Evolutionary conservation across 2,329 filamentous ascomycete species (phyloP).

Genomic region (Kalmusia sp.): DNA sequence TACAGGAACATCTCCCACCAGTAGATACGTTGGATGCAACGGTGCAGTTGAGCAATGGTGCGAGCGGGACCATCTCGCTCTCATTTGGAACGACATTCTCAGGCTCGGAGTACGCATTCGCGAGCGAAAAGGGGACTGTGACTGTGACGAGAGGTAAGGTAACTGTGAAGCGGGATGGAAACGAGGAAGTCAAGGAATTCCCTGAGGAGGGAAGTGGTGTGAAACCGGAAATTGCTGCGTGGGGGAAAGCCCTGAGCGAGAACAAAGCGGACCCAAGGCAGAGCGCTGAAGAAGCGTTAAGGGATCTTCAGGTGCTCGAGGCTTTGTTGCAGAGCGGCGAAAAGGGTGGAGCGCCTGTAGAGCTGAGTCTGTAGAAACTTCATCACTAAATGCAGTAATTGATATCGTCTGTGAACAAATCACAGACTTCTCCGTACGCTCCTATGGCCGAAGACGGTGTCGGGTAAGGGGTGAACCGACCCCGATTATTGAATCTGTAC

Average conservation of each 20-base stretch:
- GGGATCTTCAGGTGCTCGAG: conserved; percentile 65
- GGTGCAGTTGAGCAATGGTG: conserved; percentile 61
- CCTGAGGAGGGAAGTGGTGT: conserved; percentile 61
- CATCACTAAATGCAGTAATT: background rate
- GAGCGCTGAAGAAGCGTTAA: conserved; percentile 64
- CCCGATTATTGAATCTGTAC: background rate
- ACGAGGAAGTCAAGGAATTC: conserved; percentile 53
- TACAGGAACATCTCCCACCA: conserved; percentile 66
- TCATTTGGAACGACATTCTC: conserved; percentile 64
- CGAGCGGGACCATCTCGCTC: conserved; percentile 64
- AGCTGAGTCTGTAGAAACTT: conserved; percentile 17
- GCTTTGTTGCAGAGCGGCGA: conserved; percentile 51
- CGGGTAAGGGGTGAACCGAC: no score
- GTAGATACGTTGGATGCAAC: conserved; percentile 71
- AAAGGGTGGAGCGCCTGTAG: conserved; percentile 41
- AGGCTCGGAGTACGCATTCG: conserved; percentile 63
- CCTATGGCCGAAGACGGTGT: background rate
- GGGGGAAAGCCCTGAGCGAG: conserved; percentile 60
- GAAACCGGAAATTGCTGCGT: conserved; percentile 66
- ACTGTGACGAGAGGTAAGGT: conserved; percentile 55
- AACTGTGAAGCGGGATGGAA: conserved; percentile 23
- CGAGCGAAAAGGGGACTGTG: conserved; percentile 65
- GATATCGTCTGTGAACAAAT: background rate
- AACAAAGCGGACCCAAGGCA: conserved; percentile 61
- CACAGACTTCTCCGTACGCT: background rate